Base-by-base conservation (phyloP, 371 early-diverging fungal genomes). In the Batkoa obscura region DNA sequence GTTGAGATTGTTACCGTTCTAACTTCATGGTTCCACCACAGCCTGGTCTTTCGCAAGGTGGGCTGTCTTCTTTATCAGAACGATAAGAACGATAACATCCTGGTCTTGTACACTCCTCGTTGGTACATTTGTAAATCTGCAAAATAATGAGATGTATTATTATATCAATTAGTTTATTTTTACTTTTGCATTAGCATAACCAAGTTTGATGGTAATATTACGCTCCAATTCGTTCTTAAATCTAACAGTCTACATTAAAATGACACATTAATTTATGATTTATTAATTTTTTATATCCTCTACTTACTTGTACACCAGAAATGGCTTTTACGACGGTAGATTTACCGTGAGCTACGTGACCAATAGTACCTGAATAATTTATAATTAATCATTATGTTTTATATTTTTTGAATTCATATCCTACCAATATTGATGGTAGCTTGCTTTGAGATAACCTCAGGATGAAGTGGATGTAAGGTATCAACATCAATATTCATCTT, bases 261-360 rank as follows among this genome's bases (percentile, higher is more conserved):
- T 15, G 17, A 45, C 38, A 10, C 37, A 38, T 43, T 13, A 30
- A 47, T 5, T 30, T 42, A 13, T 38, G 38, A 33, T 31, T 3
- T 2, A 3, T 15, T 13, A 10, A 53, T 41, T 4, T 10, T 30
- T 23, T 3, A 3, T 4, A 17, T 15, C 32, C 39, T 6, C 8
- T 35, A 15, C 10, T 60, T 76, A 81, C 81, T 73, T 93, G 91
- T 38, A 98, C 94, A 61, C 98, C 98, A 50, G 98, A 98, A 64
- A 99, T 97, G 52, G 99, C 97, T 69, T 91, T 96, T 57, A 99
- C 99, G 37, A 99, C 92, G 2, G 99, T 99, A 13, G 98, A 94
- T 83, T 99, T 99, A 66, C 99, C 99, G 81, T 99, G 99, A 52
- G 99, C 99, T 65, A 99, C 99, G 78, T 99, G 99, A 53, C 99